Percentiles rank a stretch among this genome's conserved stretches.
Conservation (phyloP, 2,329 filamentous ascomycete species). For the Clarireedia sp. region DNA sequence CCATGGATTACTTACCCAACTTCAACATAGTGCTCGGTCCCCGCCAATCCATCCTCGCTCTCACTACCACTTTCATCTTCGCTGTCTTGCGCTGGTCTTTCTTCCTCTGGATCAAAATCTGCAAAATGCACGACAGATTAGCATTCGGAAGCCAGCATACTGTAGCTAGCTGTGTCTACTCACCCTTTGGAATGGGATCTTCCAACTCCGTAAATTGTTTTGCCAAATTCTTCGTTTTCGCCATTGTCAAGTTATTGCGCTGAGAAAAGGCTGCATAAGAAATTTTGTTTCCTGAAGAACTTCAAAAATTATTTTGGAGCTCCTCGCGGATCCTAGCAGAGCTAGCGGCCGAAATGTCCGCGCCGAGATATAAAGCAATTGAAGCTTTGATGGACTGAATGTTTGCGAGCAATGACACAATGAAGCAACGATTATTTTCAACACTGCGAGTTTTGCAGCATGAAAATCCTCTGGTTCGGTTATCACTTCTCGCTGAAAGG, state of each 20-base stretch:
- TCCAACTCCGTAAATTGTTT: constrained; percentile 55
- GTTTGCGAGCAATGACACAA: constrained; percentile 14
- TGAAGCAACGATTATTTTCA: constrained; percentile 44
- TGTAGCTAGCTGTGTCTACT: background rate
- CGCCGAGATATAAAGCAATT: background rate
- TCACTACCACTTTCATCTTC: constrained; percentile 38
- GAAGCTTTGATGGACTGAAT: too few relatives aligned
- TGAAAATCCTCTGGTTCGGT: constrained; percentile 77
- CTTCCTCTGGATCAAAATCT: constrained; percentile 35
- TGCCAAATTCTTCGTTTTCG: constrained; percentile 41
- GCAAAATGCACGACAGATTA: constrained; percentile 12
- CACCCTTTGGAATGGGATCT: constrained; percentile 52
- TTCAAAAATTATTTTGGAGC: constrained; percentile 12
- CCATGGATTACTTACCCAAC: constrained; percentile 49
- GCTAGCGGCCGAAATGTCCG: constrained; percentile 21
- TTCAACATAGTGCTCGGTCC: constrained; percentile 78
- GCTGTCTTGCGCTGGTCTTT: constrained; percentile 19
- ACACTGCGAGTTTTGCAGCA: constrained; percentile 50
- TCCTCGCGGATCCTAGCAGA: constrained; percentile 21
- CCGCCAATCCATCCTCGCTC: constrained; percentile 47
- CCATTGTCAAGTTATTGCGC: constrained; percentile 34
- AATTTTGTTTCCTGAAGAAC: constrained; percentile 13
- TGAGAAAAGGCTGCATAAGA: constrained; percentile 10
- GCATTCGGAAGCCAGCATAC: background rate
- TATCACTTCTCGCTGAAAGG: background rate